These are phyloP conservation scores for Yamagishiella unicocca DNA, from an alignment of 139 green algal species.

Conservation along the genomic window DNA sequence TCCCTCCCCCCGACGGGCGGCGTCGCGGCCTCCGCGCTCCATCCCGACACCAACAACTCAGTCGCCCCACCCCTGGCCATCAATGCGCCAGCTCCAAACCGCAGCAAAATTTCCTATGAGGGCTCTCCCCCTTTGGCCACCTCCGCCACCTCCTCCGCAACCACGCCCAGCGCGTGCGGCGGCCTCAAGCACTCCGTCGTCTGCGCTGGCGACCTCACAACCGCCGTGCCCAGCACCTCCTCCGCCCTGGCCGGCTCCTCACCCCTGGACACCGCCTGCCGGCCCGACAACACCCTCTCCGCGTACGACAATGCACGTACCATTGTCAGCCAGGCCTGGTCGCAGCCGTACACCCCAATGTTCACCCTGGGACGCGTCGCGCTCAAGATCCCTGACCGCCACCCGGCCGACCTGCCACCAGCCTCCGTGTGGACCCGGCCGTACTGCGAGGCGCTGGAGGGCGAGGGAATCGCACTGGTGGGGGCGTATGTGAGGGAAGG, in stretches of 20 bases:
- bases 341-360: neutral
- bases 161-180: neutral
- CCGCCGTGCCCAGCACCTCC: neutral
- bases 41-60: neutral
- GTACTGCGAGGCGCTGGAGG: neutral
- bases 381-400: constrained; percentile 29
- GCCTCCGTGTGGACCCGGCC: neutral
- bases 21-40: neutral
- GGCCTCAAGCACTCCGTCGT: neutral
- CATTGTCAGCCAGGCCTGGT: neutral
- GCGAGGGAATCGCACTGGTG: constrained; percentile 4
- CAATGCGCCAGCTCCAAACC: neutral
- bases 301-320: neutral
- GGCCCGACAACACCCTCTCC: neutral
- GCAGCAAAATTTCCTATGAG: neutral
- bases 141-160: neutral
- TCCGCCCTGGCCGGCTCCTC: neutral
- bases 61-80: neutral
- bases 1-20: neutral
- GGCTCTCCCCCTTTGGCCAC: neutral
- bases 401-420: neutral
- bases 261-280: neutral
- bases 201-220: neutral
- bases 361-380: constrained; percentile 22
- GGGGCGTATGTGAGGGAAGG: constrained; percentile 24